Base-by-base conservation (phyloP, 352 stramenopile species). In the Globisporangium nagaii region DNA sequence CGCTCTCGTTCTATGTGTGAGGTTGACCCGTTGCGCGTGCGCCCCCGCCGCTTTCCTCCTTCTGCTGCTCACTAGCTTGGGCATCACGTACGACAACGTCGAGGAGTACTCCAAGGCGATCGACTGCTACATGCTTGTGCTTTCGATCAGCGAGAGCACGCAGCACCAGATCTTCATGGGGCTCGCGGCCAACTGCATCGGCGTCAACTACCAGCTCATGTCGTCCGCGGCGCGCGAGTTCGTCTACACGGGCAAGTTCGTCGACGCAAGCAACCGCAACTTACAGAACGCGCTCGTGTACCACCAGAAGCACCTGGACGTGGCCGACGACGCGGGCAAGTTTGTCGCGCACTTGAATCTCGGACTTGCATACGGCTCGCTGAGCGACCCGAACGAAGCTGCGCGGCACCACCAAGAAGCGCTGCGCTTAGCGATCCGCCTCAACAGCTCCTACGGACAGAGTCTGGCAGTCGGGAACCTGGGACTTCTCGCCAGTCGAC, bases 301-400 rank as follows among this genome's bases (percentile, higher is more conserved):
- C 58, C 86, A 96, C 44, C 52, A 80, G 32, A 90, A 90, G 40
- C 86, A 96, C 62, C 48, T 93, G 11, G 70, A 89, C 3, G 66
- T 78, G 17, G 76, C 81, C 3, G 86, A 96, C 45, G 85, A 93
- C 44, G 86, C 86, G 4, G 86, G 88, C 19, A 90, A 85, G 42
- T 95, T 93, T 31, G 80, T 96, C n/a, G 80, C 85, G 4, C 71
- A 94, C 49, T 63, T 92, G 31, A 96, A 96, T 55, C 51, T 96
- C 24, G 84, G 86, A 6, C 71, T 96, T 17, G 82, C 84, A n/a
- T 73, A 79, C 2, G 79, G 79, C 4, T 86, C 84, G 3, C 63
- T 96, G 9, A 65, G 70, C 12, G 66, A 79, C 9, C 75, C 80
- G 30, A 80, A 84, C 39, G 74, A 88, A 47, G 85, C 84, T 32